phyloP scores from a whole-genome alignment of 1,139 yeast genomes.

The Suhomyces guaymorum region DNA sequence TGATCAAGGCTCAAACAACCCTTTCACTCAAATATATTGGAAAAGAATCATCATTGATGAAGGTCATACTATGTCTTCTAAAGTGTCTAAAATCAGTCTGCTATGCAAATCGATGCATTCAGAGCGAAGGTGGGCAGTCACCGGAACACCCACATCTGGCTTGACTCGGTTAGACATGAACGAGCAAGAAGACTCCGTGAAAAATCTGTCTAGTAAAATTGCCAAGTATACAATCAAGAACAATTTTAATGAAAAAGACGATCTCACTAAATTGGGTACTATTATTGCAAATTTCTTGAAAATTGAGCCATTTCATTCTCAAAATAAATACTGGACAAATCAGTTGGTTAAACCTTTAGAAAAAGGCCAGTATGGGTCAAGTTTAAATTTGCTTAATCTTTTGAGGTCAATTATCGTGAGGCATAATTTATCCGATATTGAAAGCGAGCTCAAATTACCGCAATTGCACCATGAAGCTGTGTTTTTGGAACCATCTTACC shows the following conservation, averaged over 20 bases:
- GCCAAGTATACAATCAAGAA: conserved; percentile 41
- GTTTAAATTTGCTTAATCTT: conserved; percentile 39
- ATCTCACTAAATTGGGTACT: conserved; percentile 54
- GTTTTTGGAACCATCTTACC: conserved; percentile 58
- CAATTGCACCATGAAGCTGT: conserved; percentile 58
- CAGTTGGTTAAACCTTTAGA: conserved; percentile 52
- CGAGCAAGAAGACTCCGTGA: conserved; percentile 42
- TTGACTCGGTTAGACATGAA: conserved; percentile 59
- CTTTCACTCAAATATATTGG: conserved; percentile 55
- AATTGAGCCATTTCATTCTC: conserved; percentile 58
- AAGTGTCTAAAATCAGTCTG: conserved; percentile 48
- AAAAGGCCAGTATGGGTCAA: conserved; percentile 38
- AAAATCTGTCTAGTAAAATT: conserved; percentile 22
- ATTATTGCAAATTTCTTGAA: conserved; percentile 55
- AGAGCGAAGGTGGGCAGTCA: conserved; percentile 71
- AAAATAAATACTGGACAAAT: conserved; percentile 49
- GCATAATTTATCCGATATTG: conserved; percentile 55
- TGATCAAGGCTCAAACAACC: conserved; percentile 28
- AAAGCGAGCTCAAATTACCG: conserved; percentile 57
- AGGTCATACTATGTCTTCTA: conserved; percentile 64
- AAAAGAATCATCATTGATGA: conserved; percentile 72
- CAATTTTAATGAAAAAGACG: conserved; percentile 45
- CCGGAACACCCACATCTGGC: conserved; percentile 77
- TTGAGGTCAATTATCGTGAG: conserved; percentile 53
- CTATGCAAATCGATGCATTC: conserved; percentile 50